Conservation (phyloP, 345 rosid species). For the Sonneratia alba region DNA sequence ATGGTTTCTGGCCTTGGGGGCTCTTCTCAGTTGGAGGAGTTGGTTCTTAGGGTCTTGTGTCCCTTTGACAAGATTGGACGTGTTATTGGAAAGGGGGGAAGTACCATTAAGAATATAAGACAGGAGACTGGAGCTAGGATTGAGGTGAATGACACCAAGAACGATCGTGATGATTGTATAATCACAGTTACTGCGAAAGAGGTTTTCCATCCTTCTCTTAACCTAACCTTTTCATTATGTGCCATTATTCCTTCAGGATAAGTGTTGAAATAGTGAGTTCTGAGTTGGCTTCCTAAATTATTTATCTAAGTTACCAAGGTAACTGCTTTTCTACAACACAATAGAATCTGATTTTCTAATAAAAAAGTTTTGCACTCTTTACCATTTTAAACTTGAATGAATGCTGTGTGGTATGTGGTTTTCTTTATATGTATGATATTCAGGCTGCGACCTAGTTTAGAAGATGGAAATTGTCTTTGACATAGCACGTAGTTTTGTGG, state of each 20-base stretch:
- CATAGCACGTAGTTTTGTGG: neutral
- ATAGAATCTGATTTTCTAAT: neutral
- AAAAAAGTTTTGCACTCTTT: neutral
- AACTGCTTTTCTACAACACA: neutral
- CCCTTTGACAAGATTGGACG: slow-evolving; percentile 82
- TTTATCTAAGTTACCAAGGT: neutral
- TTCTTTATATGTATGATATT: neutral
- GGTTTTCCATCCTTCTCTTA: slow-evolving; percentile 23
- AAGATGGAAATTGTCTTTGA: neutral
- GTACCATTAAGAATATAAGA: slow-evolving; percentile 81
- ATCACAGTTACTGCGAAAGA: slow-evolving; percentile 60
- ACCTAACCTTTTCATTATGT: neutral
- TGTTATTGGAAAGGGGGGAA: slow-evolving; percentile 91
- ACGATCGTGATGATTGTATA: slow-evolving; percentile 58
- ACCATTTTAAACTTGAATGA: neutral
- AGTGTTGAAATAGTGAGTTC: neutral
- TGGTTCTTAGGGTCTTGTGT: slow-evolving; percentile 59
- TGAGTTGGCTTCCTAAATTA: neutral
- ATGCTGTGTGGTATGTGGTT: neutral
- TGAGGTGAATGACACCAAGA: slow-evolving; percentile 76
- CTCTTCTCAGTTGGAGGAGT: slow-evolving; percentile 52
- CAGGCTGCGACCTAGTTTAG: neutral
- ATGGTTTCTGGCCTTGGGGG: slow-evolving; percentile 46
- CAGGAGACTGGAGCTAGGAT: slow-evolving; percentile 79
- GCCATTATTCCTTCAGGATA: neutral